Base-by-base conservation (phyloP, 495 filamentous ascomycete species). In the Aspergillus olivimuriae region DNA sequence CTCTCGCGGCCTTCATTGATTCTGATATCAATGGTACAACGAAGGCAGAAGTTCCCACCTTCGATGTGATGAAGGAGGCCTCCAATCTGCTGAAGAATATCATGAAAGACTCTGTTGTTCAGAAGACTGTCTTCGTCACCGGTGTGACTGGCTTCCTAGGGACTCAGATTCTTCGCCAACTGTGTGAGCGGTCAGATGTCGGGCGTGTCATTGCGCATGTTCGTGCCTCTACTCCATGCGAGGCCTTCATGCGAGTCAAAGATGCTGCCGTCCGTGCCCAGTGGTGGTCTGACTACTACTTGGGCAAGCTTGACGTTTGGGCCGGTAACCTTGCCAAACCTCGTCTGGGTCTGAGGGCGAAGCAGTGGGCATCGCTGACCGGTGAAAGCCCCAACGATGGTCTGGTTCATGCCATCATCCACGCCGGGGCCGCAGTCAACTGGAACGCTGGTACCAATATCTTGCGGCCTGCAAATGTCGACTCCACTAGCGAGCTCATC, bases 81-180 rank as follows among this genome's bases (percentile, higher is more conserved):
- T 22, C 23, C 1, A 30, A 30, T 24, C 39, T 44, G 2, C 31
- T 50, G 21, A 42, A 43, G 33, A 37, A 26, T 16, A 44, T 50
- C n/a, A 22, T 46, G 22, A 38, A 43, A 16, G 26, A 36, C n/a
- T 19, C 35, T 0, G 8, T 20, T 12, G 18, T 30, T 24, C 18
- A 31, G 26, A 46, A 48, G 33, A 52, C 75, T 7, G 69, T 87
- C 9, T 80, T 90, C 49, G 62, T 90, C 4, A 89, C 86, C 5
- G 86, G 86, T 18, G 84, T 81, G 0, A 89, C 84, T 17, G 86
- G 86, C 2, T 88, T 87, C 66, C 57, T 90, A 14, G 87, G 86
- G 4, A 77, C 83, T 1, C 87, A 81, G 50, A 68, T 89, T 12
- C 63, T 89, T 10, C 68, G 63, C 10, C 83, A 88, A 14, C 51